Base-by-base conservation (phyloP, 2,329 filamentous ascomycete species). In the Sphaerostilbella broomeana region DNA sequence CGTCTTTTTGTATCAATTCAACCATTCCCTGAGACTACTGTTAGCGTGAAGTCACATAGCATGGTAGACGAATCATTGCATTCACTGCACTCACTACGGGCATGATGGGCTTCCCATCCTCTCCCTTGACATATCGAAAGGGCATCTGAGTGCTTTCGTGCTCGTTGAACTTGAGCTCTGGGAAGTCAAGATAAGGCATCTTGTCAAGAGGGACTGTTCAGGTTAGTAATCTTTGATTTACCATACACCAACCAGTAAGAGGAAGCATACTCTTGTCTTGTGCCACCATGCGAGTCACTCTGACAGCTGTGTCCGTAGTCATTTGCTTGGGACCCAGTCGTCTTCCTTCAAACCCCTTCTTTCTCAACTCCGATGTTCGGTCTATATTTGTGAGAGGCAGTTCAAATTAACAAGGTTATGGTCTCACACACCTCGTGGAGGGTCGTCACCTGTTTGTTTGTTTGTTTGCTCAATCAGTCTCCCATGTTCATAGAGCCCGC, bases 131-230 rank as follows among this genome's bases (percentile, higher is more conserved):
- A 58, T 98, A 98, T 51, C 92, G 86, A 64, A 98, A 98, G 1
- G 92, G 92, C 92, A 98, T 97, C 62, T 95, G 75, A 1, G 89
- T 95, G 60, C 85, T 92, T 66, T 98, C 92, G 56, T 94, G 82
- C 58, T 92, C 81, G 60, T 86, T 86, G 60, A 97, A 83, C 56
- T 81, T 81, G 56, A 98, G 75, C 57, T 97, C 90, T 0, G 92
- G 92, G 55, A 86, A 81, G 59, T 97, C 89, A 22, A 92, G 62
- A 57, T 92, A 95, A 2, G 79, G 72, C 22, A 98, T 83, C 49
- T 88, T 70, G 40, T 84, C 78, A 32, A 98, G 69, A 0, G 84
- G 74, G 25, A 82, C 88, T 95, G 50, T 30, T 11, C 21, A 32
- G 19, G 28, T 46, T 33, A 47, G 46, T 45, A 28, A 46, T 41